These are phyloP conservation scores for Tricholoma bakamatsutake DNA, from an alignment of 768 basidiomycete species.

Conservation along the genomic window DNA sequence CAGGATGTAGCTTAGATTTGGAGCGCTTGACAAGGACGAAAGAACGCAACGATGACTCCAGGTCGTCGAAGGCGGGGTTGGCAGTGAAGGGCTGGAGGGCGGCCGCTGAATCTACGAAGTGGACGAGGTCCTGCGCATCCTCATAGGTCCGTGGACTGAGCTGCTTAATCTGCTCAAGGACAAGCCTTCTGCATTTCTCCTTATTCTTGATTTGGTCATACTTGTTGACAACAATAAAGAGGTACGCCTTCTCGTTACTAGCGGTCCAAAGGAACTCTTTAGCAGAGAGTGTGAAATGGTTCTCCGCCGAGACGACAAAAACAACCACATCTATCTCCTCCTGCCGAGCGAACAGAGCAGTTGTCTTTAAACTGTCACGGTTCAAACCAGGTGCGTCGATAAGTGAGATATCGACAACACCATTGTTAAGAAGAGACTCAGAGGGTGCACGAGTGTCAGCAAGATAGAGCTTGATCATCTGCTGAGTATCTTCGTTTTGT, in stretches of 20 bases:
- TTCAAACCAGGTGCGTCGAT: constrained; percentile 99
- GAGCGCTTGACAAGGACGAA: constrained; percentile 95
- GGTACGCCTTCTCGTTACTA: constrained; percentile 93
- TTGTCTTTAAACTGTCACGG: constrained; percentile 91
- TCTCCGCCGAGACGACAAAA: constrained; percentile 96
- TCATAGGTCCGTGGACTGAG: constrained; percentile 91
- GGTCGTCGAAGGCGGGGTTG: constrained; percentile 73
- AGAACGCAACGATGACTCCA: constrained; percentile 85
- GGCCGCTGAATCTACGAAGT: constrained; percentile 92
- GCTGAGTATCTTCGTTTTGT: constrained; percentile 65
- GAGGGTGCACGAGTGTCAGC: constrained; percentile 71
- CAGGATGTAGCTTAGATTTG: constrained; percentile 95
- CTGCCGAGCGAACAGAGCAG: constrained; percentile 90
- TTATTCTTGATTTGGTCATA: constrained; percentile 95
- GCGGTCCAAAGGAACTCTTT: constrained; percentile 92
- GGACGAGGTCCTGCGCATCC: constrained; percentile 89
- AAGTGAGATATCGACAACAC: constrained; percentile 94
- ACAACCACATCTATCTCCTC: constrained; percentile 98
- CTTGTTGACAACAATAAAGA: constrained; percentile 99
- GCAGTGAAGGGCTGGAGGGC: constrained; percentile 62
- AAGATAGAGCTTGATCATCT: constrained; percentile 85
- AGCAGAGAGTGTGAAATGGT: constrained; percentile 95
- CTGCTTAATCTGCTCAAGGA: constrained; percentile 91
- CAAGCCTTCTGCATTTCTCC: constrained; percentile 79
- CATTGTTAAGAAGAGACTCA: constrained; percentile 88